These are phyloP conservation scores for Auricularia sp. DNA, from an alignment of 768 basidiomycete species.

Conservation along the genomic window DNA sequence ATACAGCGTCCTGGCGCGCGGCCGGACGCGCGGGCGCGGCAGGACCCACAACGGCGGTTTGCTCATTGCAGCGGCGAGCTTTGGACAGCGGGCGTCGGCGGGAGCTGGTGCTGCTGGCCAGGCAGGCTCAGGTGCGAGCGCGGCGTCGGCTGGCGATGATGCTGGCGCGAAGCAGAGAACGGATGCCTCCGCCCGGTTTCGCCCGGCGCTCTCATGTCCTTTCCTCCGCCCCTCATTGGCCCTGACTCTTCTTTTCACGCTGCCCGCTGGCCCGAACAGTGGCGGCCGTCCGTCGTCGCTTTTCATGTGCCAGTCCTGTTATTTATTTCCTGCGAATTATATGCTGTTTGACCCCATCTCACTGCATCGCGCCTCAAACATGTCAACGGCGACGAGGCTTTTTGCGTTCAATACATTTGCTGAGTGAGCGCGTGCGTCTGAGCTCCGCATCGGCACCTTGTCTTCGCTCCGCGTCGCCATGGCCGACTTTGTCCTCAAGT, in stretches of 20 bases:
- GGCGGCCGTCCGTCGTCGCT: no score
- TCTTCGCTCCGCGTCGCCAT: background rate
- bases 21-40: background rate
- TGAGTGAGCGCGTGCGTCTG: no score
- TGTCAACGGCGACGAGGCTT: no score
- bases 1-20: background rate
- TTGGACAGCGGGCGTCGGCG: background rate
- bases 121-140: background rate
- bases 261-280: no score
- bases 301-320: no score
- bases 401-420: no score
- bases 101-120: background rate
- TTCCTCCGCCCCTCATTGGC: no score
- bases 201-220: background rate
- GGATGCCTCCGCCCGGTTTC: background rate
- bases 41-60: background rate
- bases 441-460: no score
- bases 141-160: background rate
- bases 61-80: background rate
- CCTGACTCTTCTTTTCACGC: no score
- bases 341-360: no score
- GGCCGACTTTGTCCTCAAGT: background rate
- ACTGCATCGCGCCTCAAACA: no score
- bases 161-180: background rate
- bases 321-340: no score